Evolutionary conservation across 176 grass and related monocot species (phyloP), one percentile per base, ranked within the genome.

Genomic region (Urochloa ruziziensis): DNA sequence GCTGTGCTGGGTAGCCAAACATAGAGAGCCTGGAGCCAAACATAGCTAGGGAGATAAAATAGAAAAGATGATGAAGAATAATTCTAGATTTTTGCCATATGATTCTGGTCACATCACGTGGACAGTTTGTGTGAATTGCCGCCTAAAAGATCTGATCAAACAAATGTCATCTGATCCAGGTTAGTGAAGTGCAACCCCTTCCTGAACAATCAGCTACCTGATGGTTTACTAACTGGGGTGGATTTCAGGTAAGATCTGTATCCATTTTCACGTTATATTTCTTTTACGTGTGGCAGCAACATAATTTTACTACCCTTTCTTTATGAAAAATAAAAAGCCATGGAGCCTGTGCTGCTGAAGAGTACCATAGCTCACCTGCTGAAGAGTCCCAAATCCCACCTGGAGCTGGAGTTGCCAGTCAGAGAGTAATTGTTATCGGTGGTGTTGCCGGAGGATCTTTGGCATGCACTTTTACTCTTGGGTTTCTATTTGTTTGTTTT

Each of bases 391-490:
- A 17, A 83, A 80, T 44, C 25, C 52, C 63, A 91, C 40, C 83
- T 67, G 36, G 23, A 57, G 79, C 83, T 67, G 36, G 23, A 57
- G 79, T 11, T 83, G 19, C 80, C 56, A 79, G 28, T 63, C 75
- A 77, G 61, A 86, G 19, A 67, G 69, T 86, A 27, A 78, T 62
- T 81, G 70, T 84, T 57, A 39, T 91, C 39, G 61, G 86, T 56
- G 58, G 79, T 65, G 30, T 92, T 75, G 89, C 89, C 4, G 89
- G 92, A 56, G 92, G 86, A 89, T 94, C 89, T 81, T 48, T 94
- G 67, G 80, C 92, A 36, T 91, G 86, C 16, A 89, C 83, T 74
- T 72, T 73, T 81, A 83, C 83, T 42, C 71, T 94, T 69, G 92
- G 89, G 74, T 78, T 73, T 10, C 69, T 88, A 32, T 89, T 91